Base-by-base conservation (phyloP, 208 protist species). In the Wallacemonas collosoma region DNA sequence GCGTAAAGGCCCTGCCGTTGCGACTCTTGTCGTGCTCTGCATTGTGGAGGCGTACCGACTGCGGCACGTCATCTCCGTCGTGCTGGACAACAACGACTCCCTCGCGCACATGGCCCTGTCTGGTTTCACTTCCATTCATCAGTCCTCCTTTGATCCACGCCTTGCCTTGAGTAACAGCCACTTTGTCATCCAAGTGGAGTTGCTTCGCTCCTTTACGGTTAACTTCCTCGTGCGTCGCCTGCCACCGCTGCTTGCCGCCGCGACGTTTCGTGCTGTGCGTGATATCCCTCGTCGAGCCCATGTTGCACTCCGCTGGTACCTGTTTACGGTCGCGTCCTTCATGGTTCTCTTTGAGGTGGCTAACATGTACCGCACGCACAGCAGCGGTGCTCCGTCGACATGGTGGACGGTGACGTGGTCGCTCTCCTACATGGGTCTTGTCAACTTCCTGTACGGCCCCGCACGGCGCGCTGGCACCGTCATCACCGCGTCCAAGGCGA, bases 371-470 rank as follows among this genome's bases (percentile, higher is more conserved):
- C 48, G 75, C 12, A 63, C 44, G 36, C 51, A 79, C 58, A 68
- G 75, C 14, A 79, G 65, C 64, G 17, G 72, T 8, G 57, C 58
- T 39, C 9, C 48, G 3, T 73, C 71, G 36, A 45, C 61, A 26
- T 74, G 70, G 70, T 83, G 68, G 58, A 73, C 73, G 41, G 76
- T 89, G 55, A 8, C 54, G 9, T 89, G 83, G 76, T 53, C 83
- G 17, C n/a, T 89, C 6, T 6, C 75, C 17, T 85, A 86, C 70
- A 38, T 94, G 12, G 89, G 81, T 38, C 62, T 83, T 2, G 77
- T 95, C n/a, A 97, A 97, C 79, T 97, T 85, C 57, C 47, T 85
- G 14, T 97, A 93, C 84, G 93, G 93, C 8, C 90, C 84, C 3
- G 85, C 82, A 2, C 86, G 87, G 70, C 93, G 93, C 39, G 80